Base-by-base conservation (phyloP, 192 early-diverging fungal species). In the Phycomyces blakesleeanus region DNA sequence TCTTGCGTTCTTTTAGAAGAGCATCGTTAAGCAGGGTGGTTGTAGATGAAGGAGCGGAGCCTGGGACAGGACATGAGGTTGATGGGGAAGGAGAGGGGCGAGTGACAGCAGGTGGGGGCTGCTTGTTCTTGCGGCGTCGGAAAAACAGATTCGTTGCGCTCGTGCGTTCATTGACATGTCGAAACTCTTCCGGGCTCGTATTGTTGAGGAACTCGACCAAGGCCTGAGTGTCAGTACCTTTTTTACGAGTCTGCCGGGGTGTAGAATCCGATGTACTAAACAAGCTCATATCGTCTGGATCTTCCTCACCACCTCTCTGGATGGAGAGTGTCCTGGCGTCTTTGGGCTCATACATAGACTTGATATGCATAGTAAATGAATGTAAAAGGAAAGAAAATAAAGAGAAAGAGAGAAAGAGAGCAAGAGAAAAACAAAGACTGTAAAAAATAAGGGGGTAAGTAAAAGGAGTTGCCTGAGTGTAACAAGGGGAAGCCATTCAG, bases 121-220 rank as follows among this genome's bases (percentile, higher is more conserved):
- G 44, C 44, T 47, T 47, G 12, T 47, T 47, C 12, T 47, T 47
- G 18, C 44, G 44, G 5, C 44, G 44, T 47, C 44, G 44, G 11
- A 47, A 47, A 18, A 47, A 47, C 44, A 47, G 44, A 18, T 47
- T 14, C 11, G 44, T 47, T 18, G 44, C 11, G 18, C 44, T 47
- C 3, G 44, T 47, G 44, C 44, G 44, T 60, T 42, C 20, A 18
- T 6, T 40, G 18, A 25, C n/a, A 5, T 40, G 56, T 39, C 67
- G 71, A 54, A 75, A 75, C 26, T 75, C 68, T 63, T 75, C 73
- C 7, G 73, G 73, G 44, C 67, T 68, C 6, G 73, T 75, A 20
- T 56, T 70, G 22, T 66, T 67, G 5, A 75, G 51, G 42, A 75
- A 75, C n/a, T 75, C 73, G 7, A 64, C 73, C 16, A 75, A 41